Base-by-base conservation (phyloP, 1,284 basidiomycete species). In the Trametes pubescens region DNA sequence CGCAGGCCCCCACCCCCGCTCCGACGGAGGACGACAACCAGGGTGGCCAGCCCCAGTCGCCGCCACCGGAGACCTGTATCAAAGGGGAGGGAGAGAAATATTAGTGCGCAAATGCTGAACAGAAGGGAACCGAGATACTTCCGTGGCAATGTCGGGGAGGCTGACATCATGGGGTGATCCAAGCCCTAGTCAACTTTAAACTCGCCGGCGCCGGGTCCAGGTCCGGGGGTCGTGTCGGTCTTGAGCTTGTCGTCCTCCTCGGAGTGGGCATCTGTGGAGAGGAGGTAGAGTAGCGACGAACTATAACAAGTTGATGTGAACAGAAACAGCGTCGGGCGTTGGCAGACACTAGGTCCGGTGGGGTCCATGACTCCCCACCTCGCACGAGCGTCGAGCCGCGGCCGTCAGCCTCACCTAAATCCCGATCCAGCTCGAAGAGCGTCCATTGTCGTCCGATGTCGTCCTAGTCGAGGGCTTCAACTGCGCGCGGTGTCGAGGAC, bases 141-240 rank as follows among this genome's bases (percentile, higher is more conserved):
- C 51, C 51, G 51, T 38, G 51, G 51, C 51, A 18, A 29, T 59
- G 57, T 29, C 51, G 37, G 21, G 49, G 57, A 46, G 49, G 49
- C 51, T 52, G 57, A 52, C 57, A 26, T 52, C 57, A 2, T 40
- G 8, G 51, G 57, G 57, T 46, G 49, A 52, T 59, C 57, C 57
- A 59, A 52, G 29, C 51, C 57, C 57, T 59, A 11, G 51, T 24
- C 57, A 52, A 52, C 57, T 32, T n/a, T n/a, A n/a, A n/a, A n/a
- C n/a, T 24, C 57, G 40, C 57, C 51, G 51, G 52, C 57, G 43
- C 51, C 51, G 21, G 6, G 13, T 16, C 35, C 22, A 2, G n/a
- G 7, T 6, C 32, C 49, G 6, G 5, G n/a, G 49, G 29, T 51
- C 29, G 34, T 35, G 49, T 34, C 49, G 32, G n/a, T n/a, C n/a